These are phyloP conservation scores for Suaeda aralocaspica DNA, from an alignment of 148 eudicot genomes.

Conservation along the genomic window DNA sequence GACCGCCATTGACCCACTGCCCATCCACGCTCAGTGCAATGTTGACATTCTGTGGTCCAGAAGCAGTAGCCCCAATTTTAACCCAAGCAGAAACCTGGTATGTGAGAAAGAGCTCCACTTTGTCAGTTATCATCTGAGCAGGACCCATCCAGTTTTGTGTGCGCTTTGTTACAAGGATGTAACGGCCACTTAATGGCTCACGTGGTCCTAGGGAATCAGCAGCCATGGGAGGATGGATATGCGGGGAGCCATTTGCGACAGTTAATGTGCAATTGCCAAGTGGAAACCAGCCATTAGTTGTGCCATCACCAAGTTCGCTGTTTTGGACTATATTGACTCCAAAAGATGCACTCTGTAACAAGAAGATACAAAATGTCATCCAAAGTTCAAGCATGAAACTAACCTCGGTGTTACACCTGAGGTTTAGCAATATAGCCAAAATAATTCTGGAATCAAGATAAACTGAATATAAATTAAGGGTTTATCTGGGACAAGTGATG, in stretches of 20 bases:
- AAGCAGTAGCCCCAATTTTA: constrained; percentile 50
- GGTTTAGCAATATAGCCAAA: background rate
- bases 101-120: constrained; percentile 63
- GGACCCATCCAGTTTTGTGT: constrained; percentile 99
- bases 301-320: constrained; percentile 67
- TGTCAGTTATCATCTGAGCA: constrained; percentile 87
- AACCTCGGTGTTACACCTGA: no score
- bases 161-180: constrained; percentile 68
- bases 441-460: background rate
- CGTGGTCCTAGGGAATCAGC: constrained; percentile 56
- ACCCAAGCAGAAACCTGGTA: constrained; percentile 98
- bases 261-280: constrained; percentile 77
- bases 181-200: constrained; percentile 63
- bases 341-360: constrained; percentile 46
- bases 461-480: background rate
- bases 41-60: constrained; percentile 74
- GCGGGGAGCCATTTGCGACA: constrained; percentile 70
- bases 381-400: background rate
- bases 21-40: constrained; percentile 71
- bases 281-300: constrained; percentile 77
- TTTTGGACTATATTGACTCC: constrained; percentile 78
- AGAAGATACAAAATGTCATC: background rate
- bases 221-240: constrained; percentile 84
- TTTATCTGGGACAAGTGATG: background rate
- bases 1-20: constrained; percentile 94